phyloP scores from a whole-genome alignment of 1,139 yeast genomes.

The Pichia sp. region DNA sequence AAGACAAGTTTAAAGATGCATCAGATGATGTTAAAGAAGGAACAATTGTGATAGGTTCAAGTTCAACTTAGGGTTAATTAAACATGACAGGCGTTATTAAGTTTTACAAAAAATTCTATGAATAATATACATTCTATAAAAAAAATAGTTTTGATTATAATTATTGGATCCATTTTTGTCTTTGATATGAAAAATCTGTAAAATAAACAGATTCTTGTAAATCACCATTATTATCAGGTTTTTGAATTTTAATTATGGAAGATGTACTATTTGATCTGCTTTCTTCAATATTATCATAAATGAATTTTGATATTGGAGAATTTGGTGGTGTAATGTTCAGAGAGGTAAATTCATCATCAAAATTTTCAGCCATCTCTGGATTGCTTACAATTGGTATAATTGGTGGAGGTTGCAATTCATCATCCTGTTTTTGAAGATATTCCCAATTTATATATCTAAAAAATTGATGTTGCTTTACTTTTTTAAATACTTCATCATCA shows the following conservation, averaged over 20 bases:
- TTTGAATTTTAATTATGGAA: slow-evolving; percentile 27
- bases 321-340: slow-evolving; percentile 40
- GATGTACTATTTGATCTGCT: slow-evolving; percentile 28
- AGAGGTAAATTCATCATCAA: slow-evolving; percentile 82
- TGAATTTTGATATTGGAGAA: slow-evolving; percentile 24
- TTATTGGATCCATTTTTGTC: slow-evolving; percentile 16
- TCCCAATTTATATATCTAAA: slow-evolving; percentile 81
- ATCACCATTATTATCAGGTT: slow-evolving; percentile 20
- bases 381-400: slow-evolving; percentile 87
- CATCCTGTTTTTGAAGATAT: slow-evolving; percentile 44
- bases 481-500: slow-evolving; percentile 37
- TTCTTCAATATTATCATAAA: slow-evolving; percentile 25
- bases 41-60: slow-evolving; percentile 39
- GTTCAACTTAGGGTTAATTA: background rate
- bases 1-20: slow-evolving; percentile 63
- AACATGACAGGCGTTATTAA: too few relatives aligned
- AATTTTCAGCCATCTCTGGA: slow-evolving; percentile 87
- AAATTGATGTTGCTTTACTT: slow-evolving; percentile 65
- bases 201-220: slow-evolving; percentile 29
- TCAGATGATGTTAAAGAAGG: slow-evolving; percentile 71
- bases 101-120: background rate
- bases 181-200: slow-evolving; percentile 29
- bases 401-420: slow-evolving; percentile 58
- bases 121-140: background rate
- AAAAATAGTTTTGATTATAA: background rate